Evolutionary conservation across 352 stramenopile genomes (phyloP).

Genomic region (Pythium periplocum): DNA sequence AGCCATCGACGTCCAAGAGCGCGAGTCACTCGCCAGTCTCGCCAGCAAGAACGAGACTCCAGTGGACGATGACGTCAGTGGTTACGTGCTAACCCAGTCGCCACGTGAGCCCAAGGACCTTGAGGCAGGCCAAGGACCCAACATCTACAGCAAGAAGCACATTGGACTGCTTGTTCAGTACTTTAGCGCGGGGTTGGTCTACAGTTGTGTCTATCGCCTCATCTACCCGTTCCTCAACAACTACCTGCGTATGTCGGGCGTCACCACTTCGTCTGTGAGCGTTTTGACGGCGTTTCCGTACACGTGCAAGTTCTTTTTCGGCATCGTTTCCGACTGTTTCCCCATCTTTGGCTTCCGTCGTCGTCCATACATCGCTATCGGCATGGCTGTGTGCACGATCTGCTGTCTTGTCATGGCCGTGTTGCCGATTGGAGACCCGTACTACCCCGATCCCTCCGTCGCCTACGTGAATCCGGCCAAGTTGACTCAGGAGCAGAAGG

Average conservation of each 20-base stretch:
- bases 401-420: constrained; percentile 23
- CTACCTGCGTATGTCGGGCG: constrained; percentile 32
- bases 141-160: constrained; percentile 27
- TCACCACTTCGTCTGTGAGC: constrained; percentile 21
- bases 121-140: constrained; percentile 18
- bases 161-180: constrained; percentile 34
- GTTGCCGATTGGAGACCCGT: constrained; percentile 18
- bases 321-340: background rate
- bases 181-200: constrained; percentile 22
- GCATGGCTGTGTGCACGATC: constrained; percentile 13
- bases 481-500: constrained; percentile 8
- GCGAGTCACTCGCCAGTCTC: constrained; percentile 10
- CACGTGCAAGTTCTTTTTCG: constrained; percentile 38
- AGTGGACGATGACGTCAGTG: constrained; percentile 12
- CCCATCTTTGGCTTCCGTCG: constrained; percentile 8
- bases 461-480: constrained; percentile 11
- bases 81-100: constrained; percentile 14
- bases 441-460: constrained; percentile 16
- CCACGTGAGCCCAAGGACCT: constrained; percentile 2
- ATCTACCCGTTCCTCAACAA: constrained; percentile 37
- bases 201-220: constrained; percentile 21
- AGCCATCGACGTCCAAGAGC: constrained; percentile 15
- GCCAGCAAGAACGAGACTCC: constrained; percentile 4
- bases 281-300: constrained; percentile 44
- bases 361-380: constrained; percentile 3